Evolutionary conservation across 345 rosid genomes (phyloP).

Genomic region (Eucalyptus cladocalyx): DNA sequence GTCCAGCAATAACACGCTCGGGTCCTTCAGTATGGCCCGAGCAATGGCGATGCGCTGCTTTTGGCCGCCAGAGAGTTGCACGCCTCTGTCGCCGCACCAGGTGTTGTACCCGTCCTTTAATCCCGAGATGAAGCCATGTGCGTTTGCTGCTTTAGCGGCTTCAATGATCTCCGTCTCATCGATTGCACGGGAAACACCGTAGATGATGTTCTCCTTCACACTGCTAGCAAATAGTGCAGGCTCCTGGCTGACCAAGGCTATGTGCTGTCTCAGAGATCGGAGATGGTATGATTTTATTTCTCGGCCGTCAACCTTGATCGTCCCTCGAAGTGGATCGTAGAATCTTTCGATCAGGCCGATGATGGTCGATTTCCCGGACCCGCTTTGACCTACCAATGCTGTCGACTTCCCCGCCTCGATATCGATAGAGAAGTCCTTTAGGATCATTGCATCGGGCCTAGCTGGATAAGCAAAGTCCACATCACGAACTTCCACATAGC

Average conservation of each 20-base stretch:
- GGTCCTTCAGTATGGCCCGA: slow-evolving; percentile 15
- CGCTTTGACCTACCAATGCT: neutral
- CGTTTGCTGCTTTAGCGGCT: slow-evolving; percentile 12
- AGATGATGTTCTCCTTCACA: slow-evolving; percentile 1
- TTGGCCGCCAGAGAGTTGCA: slow-evolving; percentile 25
- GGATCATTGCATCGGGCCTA: neutral
- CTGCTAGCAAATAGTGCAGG: slow-evolving; percentile 2
- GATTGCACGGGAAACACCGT: neutral
- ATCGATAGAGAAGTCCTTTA: neutral
- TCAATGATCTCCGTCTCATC: neutral
- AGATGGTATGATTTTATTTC: neutral
- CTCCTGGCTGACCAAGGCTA: slow-evolving; percentile 13
- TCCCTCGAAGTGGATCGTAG: neutral
- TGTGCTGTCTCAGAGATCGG: neutral
- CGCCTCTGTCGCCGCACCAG: slow-evolving; percentile 9
- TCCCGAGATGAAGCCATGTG: slow-evolving; percentile 9
- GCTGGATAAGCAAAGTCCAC: neutral
- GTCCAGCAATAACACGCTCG: slow-evolving; percentile 5
- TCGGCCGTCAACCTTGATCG: neutral
- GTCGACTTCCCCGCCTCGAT: neutral
- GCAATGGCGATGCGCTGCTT: slow-evolving; percentile 24
- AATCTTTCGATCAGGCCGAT: neutral
- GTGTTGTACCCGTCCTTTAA: slow-evolving; percentile 14
- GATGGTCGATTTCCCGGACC: neutral
- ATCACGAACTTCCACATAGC: neutral